Base-by-base conservation (phyloP, 169 alveolate species). In the Eimeria maxima region DNA sequence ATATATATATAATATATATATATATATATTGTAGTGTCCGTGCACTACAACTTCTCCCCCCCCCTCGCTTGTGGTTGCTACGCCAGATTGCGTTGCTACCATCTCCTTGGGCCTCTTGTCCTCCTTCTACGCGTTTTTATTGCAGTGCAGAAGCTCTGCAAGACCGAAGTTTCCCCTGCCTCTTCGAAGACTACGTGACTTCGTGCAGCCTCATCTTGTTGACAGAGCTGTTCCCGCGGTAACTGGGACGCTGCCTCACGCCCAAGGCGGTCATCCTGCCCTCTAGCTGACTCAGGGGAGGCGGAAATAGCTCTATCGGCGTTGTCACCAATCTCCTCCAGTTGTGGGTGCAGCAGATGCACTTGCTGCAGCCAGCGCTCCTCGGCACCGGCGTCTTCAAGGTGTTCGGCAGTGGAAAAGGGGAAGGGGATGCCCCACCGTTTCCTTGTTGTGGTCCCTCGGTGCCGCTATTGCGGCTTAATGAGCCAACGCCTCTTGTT, bases 351-450 rank as follows among this genome's bases (percentile, higher is more conserved):
- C 73, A 89, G 95, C 71, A 89, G 87, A 22, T 53, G 87, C 53
- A 89, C 95, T 42, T 73, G 95, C 86, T 89, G 88, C 87, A 89
- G 95, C 95, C 88, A 67, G 65, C 93, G 93, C 29, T 87, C 93
- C 29, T 44, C 93, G 13, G 93, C 93, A 20, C 47, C 81, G 45
- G 69, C 50, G 78, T 87, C 93, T 18, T 65, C 81, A 18, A 87
- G 81, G 60, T 87, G 22, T 38, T 63, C n/a, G 93, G 93, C 76
- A 87, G 38, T 44, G 73, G 22, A 42, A 50, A 38, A 67, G 44
- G 83, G 47, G 93, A 24, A 14, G 4, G 24, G 33, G 45, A 47
- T 22, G 33, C 20, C 47, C 65, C 14, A 67, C 57, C 29, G 44
- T 27, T 76, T 10, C 76, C 57, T 42, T 87, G 57, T 47, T 89